Evolutionary conservation across 2,329 filamentous ascomycete species (phyloP), one percentile per base, ranked within the genome.

Genomic region (Penicillium sp.): DNA sequence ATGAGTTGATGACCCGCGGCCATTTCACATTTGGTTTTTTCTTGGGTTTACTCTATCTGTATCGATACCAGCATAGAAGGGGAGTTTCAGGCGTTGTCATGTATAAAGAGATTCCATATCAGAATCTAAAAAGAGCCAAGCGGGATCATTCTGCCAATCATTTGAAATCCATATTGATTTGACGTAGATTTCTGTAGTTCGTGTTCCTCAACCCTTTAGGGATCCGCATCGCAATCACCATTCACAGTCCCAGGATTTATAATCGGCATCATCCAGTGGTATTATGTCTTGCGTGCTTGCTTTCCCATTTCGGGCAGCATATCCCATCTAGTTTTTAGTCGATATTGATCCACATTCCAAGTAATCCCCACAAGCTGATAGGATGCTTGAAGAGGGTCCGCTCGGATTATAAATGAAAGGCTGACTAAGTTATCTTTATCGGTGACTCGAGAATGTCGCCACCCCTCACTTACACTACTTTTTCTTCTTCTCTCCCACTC

Each of bases 381-480:
- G 54, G 51, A 47, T 39, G 8, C 35, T 24, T 31, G 11, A 24
- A 16, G 26, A 21, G 43, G 27, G 33, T 31, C 35, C 29, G 27
- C 27, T 29, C 27, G 16, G 54, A 56, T 62, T 64, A 61, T 50
- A 59, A 60, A 63, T 58, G 50, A 13, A 6, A 1, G 58, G 58
- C 53, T 65, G 52, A 65, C 61, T 65, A 62, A 65, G 49, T 56
- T 57, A 62, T 65, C 59, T 54, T 62, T 60, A 57, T 59, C 61
- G 46, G 39, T 48, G n/a, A 48, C 47, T 49, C 56, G 48, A 57
- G 52, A 58, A 57, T 62, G 39, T 65, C 56, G 63, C 63, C 65
- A 66, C 63, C 63, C 63, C 63, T 65, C 64, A 58, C 52, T 59
- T 47, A 27, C 31, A 49, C 49, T 53, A 45, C 39, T 33, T 52